A percentile compares a stretch with the other conserved stretches of the same genome.
These are phyloP conservation scores for Juglanconis sp. DNA, from an alignment of 2,329 filamentous ascomycete species.

Conservation along the genomic window DNA sequence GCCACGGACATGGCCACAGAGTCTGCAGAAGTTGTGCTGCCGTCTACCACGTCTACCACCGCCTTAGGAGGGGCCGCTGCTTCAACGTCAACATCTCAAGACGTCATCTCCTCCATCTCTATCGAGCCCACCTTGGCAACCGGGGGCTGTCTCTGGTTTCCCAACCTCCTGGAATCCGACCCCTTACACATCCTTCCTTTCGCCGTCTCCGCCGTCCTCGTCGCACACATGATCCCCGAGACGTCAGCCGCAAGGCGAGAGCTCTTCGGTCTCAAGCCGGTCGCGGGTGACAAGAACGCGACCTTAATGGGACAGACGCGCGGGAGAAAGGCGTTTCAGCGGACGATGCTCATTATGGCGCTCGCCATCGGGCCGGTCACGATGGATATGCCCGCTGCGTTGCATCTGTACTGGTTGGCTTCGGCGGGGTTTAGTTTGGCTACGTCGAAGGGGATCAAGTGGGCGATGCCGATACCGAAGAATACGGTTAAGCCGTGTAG, in stretches of 20 bases:
- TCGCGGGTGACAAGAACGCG: slow-evolving; percentile 1
- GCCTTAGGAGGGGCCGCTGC: slow-evolving; percentile 22
- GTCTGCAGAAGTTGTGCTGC: background rate
- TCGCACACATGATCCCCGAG: slow-evolving; percentile 32
- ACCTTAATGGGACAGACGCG: background rate
- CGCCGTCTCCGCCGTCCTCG: slow-evolving; percentile 33
- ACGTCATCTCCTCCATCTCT: slow-evolving; percentile 1
- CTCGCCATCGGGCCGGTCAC: slow-evolving; percentile 35
- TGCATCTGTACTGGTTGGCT: slow-evolving; percentile 43
- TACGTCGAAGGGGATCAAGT: slow-evolving; percentile 21
- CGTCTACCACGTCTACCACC: slow-evolving; percentile 13
- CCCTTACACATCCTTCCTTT: slow-evolving; percentile 48
- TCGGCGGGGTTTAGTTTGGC: slow-evolving; percentile 27
- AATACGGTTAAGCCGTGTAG: slow-evolving; percentile 19
- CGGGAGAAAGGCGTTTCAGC: slow-evolving; percentile 23
- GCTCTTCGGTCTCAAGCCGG: slow-evolving; percentile 23
- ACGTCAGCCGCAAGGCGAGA: slow-evolving; percentile 21
- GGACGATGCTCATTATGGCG: slow-evolving; percentile 28
- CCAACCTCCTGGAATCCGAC: slow-evolving; percentile 50
- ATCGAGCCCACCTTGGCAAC: slow-evolving; percentile 36
- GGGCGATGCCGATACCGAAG: slow-evolving; percentile 24
- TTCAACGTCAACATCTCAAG: slow-evolving; percentile 16
- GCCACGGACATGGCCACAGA: background rate
- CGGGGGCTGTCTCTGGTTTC: slow-evolving; percentile 55
- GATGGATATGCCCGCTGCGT: slow-evolving; percentile 36